Evolutionary conservation across 495 filamentous ascomycete species (phyloP), one percentile per base, ranked within the genome.

Genomic region (Trichoderma gamsii): DNA sequence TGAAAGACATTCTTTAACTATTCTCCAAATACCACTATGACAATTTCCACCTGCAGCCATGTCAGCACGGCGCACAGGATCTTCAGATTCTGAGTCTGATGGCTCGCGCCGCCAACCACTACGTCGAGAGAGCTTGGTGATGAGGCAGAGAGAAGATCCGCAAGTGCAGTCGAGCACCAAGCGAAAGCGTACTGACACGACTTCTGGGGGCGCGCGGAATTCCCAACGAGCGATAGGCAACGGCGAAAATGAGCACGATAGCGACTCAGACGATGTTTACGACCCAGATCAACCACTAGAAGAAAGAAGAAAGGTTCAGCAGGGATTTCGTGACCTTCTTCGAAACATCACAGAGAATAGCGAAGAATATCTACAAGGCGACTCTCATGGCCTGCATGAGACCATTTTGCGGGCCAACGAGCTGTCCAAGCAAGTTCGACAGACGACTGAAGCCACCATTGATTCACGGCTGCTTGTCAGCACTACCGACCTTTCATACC

Each of bases 401-500:
- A 89, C 86, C 4, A 70, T 97, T 6, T 67, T 82, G 7, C 81
- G 84, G 69, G 87, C 89, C 3, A 89, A 97, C 73, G 70, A 80
- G 3, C 76, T 88, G 12, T 89, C 88, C 72, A 76, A 76, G 35
- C 79, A 86, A 43, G 92, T 98, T 64, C 95, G 91, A 71, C 93
- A 97, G 73, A 96, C 95, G 1, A 85, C 86, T n/a, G 96, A 99
- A 75, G 95, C 95, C 1, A 92, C 89, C 3, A 88, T 97, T 68
- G 95, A 99, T 73, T 90, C 94, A 0, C 88, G 91, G 52, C 81
- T 95, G 49, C 81, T 98, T 12, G 90, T 97, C 13, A 85, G 81
- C 43, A 86, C 88, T 0, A 88, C 91, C 23, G 95, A 98, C 69
- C 78, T 93, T 2, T 87, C 89, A 0, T 87, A 89, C 68, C 90